These are phyloP conservation scores for Russula ochroleuca DNA, from an alignment of 768 basidiomycete species.

Conservation along the genomic window DNA sequence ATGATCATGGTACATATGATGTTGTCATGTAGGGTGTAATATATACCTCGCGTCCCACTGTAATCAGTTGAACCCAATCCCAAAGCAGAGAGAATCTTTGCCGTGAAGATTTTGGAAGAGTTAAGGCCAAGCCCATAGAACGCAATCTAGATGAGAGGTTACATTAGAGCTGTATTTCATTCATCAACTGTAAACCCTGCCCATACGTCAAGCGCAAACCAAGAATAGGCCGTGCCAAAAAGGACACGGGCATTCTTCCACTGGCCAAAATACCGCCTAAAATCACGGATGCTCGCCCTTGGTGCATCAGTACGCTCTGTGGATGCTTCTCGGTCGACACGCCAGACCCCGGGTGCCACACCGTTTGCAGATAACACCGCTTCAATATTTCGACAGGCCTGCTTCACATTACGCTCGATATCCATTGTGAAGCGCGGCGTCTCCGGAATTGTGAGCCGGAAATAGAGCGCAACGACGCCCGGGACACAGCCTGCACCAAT, in stretches of 20 bases:
- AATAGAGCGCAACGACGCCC: slow-evolving; percentile 77
- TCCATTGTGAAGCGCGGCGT: slow-evolving; percentile 93
- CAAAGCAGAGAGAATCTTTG: slow-evolving; percentile 40
- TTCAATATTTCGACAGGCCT: slow-evolving; percentile 70
- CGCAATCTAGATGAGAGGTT: slow-evolving; percentile 50
- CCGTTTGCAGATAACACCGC: slow-evolving; percentile 48
- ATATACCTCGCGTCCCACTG: slow-evolving; percentile 37
- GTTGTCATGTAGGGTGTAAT: slow-evolving; percentile 55
- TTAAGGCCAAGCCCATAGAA: slow-evolving; percentile 90
- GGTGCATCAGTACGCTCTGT: slow-evolving; percentile 63
- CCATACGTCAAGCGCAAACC: slow-evolving; percentile 82
- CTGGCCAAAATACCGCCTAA: slow-evolving; percentile 59
- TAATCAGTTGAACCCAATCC: slow-evolving; percentile 53
- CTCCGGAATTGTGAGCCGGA: slow-evolving; percentile 92
- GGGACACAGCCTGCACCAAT: slow-evolving; percentile 86
- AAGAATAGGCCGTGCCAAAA: slow-evolving; percentile 73
- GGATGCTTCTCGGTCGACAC: slow-evolving; percentile 51
- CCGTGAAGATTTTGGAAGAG: slow-evolving; percentile 64
- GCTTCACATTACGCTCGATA: slow-evolving; percentile 76
- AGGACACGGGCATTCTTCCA: slow-evolving; percentile 79
- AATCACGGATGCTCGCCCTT: slow-evolving; percentile 64
- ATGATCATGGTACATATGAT: slow-evolving; percentile 72
- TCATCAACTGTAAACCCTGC: slow-evolving; percentile 27
- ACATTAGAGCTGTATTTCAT: slow-evolving; percentile 3
- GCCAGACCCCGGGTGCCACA: slow-evolving; percentile 36